A percentile compares a stretch with the other conserved stretches of the same genome.
Conservation (phyloP, 2,329 filamentous ascomycete species). For the Stachybotrys echinatus region DNA sequence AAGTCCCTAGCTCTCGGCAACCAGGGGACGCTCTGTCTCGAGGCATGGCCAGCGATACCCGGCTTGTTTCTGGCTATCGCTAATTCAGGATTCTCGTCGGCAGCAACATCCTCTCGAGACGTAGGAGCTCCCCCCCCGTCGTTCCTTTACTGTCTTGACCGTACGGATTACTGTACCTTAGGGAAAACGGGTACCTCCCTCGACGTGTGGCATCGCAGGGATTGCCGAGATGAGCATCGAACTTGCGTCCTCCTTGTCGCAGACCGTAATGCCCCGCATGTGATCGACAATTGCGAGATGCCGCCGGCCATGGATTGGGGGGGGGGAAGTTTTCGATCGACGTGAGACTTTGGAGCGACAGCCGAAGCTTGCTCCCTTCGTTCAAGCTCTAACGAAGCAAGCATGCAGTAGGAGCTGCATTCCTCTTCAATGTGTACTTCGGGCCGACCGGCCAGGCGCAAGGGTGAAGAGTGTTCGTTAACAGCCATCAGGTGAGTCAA, state of each 20-base stretch:
- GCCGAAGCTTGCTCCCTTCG: not conserved
- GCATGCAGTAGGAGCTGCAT: not conserved
- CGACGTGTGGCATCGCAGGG: too few species aligned
- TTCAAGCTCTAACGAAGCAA: not conserved
- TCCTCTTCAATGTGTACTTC: not conserved
- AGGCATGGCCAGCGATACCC: not conserved
- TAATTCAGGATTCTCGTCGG: too few species aligned
- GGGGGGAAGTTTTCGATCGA: not conserved
- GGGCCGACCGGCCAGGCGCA: too few species aligned
- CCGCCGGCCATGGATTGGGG: not conserved
- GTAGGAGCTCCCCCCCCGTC: too few species aligned
- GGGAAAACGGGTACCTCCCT: too few species aligned
- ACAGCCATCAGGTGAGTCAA: too few species aligned
- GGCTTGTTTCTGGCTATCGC: not conserved
- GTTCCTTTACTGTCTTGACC: too few species aligned
- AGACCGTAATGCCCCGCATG: not conserved
- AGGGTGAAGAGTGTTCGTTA: too few species aligned
- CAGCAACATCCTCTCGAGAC: too few species aligned
- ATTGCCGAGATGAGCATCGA: too few species aligned
- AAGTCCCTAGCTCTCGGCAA: not conserved
- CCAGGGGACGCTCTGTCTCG: too few species aligned
- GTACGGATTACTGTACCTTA: too few species aligned
- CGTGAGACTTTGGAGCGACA: not conserved
- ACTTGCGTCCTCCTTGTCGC: not conserved
- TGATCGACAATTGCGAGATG: not conserved